Conservation (phyloP, 192 early-diverging fungal species). For the Backusella mclennaniae region DNA sequence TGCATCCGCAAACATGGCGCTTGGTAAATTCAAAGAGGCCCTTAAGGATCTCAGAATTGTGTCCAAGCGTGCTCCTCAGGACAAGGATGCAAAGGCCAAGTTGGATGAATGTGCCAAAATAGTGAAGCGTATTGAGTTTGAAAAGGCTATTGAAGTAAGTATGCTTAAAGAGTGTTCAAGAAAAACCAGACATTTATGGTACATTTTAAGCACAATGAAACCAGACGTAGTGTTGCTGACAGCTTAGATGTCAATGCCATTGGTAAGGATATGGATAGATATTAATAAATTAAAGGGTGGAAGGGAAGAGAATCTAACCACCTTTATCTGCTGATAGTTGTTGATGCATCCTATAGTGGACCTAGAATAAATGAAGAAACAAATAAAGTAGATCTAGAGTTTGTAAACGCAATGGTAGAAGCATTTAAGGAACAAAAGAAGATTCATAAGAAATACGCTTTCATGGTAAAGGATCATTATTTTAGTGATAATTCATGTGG, state of each 20-base stretch:
- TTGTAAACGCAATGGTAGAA: constrained; percentile 75
- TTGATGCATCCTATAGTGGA: constrained; percentile 82
- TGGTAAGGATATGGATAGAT: constrained; percentile 44
- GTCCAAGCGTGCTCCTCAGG: constrained; percentile 71
- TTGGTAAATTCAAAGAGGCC: constrained; percentile 85
- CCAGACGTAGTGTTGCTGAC: constrained; percentile 44
- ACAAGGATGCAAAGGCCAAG: constrained; percentile 77
- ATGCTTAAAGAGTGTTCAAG: not conserved
- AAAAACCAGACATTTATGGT: not conserved
- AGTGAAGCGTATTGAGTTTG: constrained; percentile 82
- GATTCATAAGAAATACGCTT: constrained; percentile 88
- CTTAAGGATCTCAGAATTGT: constrained; percentile 73
- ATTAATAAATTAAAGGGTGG: not conserved
- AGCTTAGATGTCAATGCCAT: constrained; percentile 63
- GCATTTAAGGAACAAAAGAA: constrained; percentile 87
- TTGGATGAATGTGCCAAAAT: constrained; percentile 91
- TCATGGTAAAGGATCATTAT: constrained; percentile 44
- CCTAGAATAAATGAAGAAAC: constrained; percentile 64
- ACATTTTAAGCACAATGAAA: constrained; percentile 25
- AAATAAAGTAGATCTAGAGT: constrained; percentile 72
- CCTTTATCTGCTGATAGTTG: constrained; percentile 36
- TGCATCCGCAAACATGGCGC: constrained; percentile 83
- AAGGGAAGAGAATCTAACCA: constrained; percentile 22
- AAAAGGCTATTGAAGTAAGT: constrained; percentile 82
- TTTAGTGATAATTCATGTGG: not conserved